phyloP scores from a whole-genome alignment of 106 monocot genomes.

The Agapanthus africanus region DNA sequence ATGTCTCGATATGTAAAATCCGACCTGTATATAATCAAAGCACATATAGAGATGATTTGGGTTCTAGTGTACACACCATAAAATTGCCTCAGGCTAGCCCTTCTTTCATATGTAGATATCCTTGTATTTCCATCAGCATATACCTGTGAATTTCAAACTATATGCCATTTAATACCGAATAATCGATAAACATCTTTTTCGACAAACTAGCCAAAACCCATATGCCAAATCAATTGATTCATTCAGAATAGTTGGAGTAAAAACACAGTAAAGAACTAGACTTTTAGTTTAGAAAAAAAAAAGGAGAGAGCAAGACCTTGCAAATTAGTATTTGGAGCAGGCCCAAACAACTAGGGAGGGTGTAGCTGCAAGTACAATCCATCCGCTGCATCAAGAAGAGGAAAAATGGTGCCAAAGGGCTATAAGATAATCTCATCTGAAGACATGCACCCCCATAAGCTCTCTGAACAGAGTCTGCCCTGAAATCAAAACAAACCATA shows the following conservation, averaged over 20 bases:
- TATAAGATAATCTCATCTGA: slow-evolving; percentile 84
- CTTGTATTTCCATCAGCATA: slow-evolving; percentile 53
- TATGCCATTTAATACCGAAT: neutral
- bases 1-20: too few relatives aligned
- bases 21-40: too few relatives aligned
- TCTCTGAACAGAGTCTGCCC: slow-evolving; percentile 67
- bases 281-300: too few relatives aligned
- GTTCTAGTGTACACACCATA: too few relatives aligned
- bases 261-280: too few relatives aligned
- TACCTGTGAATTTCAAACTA: slow-evolving; percentile 39
- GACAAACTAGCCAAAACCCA: too few relatives aligned
- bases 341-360: slow-evolving; percentile 71
- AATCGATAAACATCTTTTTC: too few relatives aligned
- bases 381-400: slow-evolving; percentile 67
- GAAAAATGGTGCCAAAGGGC: slow-evolving; percentile 56
- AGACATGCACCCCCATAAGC: slow-evolving; percentile 71
- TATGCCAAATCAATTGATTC: too few relatives aligned
- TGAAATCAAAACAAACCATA: too few relatives aligned
- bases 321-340: slow-evolving; percentile 73
- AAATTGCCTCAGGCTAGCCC: slow-evolving; percentile 71
- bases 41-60: neutral
- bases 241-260: too few relatives aligned
- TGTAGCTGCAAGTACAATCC: slow-evolving; percentile 45
- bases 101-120: slow-evolving; percentile 60
- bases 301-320: slow-evolving; percentile 31